phyloP scores from a whole-genome alignment of 257 asterid species.

The Scutellaria minor region DNA sequence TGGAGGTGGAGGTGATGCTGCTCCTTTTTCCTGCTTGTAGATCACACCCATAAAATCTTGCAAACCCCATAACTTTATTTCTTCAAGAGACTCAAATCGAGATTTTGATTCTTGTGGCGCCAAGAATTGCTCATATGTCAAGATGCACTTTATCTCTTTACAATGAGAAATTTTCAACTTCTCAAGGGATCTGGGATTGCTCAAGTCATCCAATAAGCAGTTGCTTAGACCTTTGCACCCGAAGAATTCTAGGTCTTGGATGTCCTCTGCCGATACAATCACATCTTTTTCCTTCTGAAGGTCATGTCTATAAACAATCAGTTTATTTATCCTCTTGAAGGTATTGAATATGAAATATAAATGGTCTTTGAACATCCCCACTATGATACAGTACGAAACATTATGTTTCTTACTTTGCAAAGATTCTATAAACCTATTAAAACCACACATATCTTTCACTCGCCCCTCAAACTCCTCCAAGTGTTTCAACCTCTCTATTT shows the following conservation, averaged over 20 bases:
- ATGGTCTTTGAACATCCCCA: not conserved
- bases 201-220: slow-evolving; percentile 29
- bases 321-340: no score
- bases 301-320: no score
- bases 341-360: no score
- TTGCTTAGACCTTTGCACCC: not conserved
- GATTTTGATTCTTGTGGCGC: not conserved
- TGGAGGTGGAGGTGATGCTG: not conserved
- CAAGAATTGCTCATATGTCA: not conserved
- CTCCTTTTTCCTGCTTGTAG: slow-evolving; percentile 6
- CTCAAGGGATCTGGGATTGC: slow-evolving; percentile 19
- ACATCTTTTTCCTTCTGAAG: not conserved
- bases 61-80: not conserved
- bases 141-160: slow-evolving; percentile 16
- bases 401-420: no score
- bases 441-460: not conserved
- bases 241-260: not conserved
- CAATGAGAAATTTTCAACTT: not conserved
- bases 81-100: slow-evolving; percentile 10
- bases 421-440: not conserved
- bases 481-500: not conserved
- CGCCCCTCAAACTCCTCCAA: slow-evolving; percentile 21
- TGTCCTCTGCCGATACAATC: not conserved
- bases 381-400: slow-evolving; percentile 2
- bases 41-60: slow-evolving; percentile 26